phyloP scores from a whole-genome alignment of 176 grass and related monocot genomes.

The Aegilops longissima region DNA sequence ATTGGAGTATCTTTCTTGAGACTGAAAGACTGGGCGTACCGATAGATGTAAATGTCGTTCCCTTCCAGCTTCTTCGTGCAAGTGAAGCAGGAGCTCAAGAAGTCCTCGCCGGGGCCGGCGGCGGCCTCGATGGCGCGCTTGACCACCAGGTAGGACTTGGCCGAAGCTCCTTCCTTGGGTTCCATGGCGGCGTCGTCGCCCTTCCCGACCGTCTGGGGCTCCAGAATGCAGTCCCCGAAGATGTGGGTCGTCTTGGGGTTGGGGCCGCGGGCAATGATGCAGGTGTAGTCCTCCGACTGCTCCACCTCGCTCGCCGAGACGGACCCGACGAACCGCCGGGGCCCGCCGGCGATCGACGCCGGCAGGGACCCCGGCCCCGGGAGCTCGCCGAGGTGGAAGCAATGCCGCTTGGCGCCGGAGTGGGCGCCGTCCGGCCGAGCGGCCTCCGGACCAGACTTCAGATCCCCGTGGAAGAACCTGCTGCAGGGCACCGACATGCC shows the following conservation, averaged over 20 bases:
- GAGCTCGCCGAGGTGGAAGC: conserved; percentile 57
- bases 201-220: conserved; percentile 46
- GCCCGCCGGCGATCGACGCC: conserved; percentile 26
- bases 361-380: conserved; percentile 59
- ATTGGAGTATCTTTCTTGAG: not conserved
- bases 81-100: conserved; percentile 74
- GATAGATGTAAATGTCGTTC: conserved; percentile 91
- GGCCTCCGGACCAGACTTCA: conserved; percentile 58
- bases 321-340: conserved; percentile 38
- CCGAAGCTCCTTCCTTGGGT: conserved; percentile 7
- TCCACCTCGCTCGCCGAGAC: conserved; percentile 88
- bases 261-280: conserved; percentile 85
- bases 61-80: conserved; percentile 80
- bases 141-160: conserved; percentile 39
- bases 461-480: conserved; percentile 52
- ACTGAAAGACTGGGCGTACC: conserved; percentile 41
- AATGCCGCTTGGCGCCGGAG: conserved; percentile 25
- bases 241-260: conserved; percentile 95
- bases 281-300: conserved; percentile 97
- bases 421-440: not conserved
- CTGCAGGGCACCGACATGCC: conserved; percentile 46
- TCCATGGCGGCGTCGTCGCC: conserved; percentile 22
- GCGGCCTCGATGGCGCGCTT: conserved; percentile 23
- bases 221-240: conserved; percentile 87
- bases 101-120: conserved; percentile 16